Evolutionary conservation across 2,329 filamentous ascomycete species (phyloP), one percentile per base, ranked within the genome.

Genomic region (Neoarthrinium moseri): DNA sequence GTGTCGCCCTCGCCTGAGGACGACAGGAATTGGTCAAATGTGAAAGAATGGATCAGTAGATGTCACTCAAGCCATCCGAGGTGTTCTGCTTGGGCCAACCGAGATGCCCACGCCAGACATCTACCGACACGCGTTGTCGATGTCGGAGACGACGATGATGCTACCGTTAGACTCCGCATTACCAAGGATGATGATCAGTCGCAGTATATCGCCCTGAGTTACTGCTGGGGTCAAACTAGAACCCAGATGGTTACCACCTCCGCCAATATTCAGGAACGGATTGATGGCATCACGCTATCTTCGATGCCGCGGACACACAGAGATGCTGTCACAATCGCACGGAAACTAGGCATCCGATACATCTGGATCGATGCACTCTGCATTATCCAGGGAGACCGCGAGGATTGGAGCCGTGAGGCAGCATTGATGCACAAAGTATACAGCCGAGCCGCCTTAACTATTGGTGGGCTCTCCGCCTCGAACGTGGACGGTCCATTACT

Each of bases 381-480:
- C 23, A 39, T 39, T 22, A 26, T 39, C 23, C 36, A 39, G 23
- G 35, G 42, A 35, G 27, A 21, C 13, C 7, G 4, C 1, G 40
- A 44, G 6, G 47, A 49, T n/a, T 47, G 44, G 44, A 18, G 7
- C 12, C 21, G 27, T 11, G 29, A 48, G 24, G 40, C 46, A 8
- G 15, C 41, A 5, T 21, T 22, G 22, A 48, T 45, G 46, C 38
- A 33, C 10, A 33, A 29, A 13, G 29, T 48, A 6, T 48, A 48
- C 10, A 33, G 22, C 26, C 42, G 42, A 22, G 42, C 46, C 8
- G 35, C 35, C 15, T 27, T 48, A 3, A 48, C 46, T 5, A 45
- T 48, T 18, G 10, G 33, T 5, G 20, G 11, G 33, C 18, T 35
- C 10, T 35, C 33, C 10, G 33, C 33, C 10, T 35, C 33, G 33